Evolutionary conservation across 2,329 filamentous ascomycete genomes (phyloP), one percentile per base, ranked within the genome.

Genomic region (Epichloe uncinata): DNA sequence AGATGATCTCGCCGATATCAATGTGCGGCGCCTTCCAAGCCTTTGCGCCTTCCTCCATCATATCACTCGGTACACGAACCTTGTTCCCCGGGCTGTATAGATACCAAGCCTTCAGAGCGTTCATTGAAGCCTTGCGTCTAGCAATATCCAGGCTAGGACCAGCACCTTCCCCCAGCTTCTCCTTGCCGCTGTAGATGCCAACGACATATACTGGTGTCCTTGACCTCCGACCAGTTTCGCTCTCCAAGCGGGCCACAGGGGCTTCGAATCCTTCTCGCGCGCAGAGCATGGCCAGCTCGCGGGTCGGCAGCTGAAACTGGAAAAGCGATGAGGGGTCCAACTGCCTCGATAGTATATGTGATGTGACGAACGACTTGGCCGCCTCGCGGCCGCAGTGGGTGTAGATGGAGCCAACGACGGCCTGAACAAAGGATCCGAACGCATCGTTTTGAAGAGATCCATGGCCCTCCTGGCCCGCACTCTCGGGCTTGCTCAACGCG

Each of bases 31-130:
- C 78, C 66, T 77, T 77, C 82, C 82, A 87, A 5, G 77, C 72
- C 59, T 70, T 70, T 42, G 80, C 78, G 44, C 72, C 75, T 55
- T 79, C 72, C 49, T 75, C 72, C 57, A 85, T 74, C 71, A 78
- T 84, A 55, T 86, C 81, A 62, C 84, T 87, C 22, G 84, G 84
- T 53, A 87, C 73, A 51, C 76, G 74, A 46, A 81, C 77, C 55
- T 79, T 69, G 57, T 73, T 69, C 50, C 76, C 73, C 30, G 93
- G 91, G 65, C 83, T 90, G 72, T 98, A 98, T 48, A 98, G 73
- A 68, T 98, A 98, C 93, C 93, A 98, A 5, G 84, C 77, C 74
- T 95, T 95, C 62, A 98, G 73, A 16, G 89, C 83, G 55, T 85
- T 83, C 61, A 94, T 90, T 37, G 87, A 81, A 18, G 93, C 93